phyloP scores from a whole-genome alignment of 2,329 filamentous ascomycete species.

The Daldinia eschscholtzii region DNA sequence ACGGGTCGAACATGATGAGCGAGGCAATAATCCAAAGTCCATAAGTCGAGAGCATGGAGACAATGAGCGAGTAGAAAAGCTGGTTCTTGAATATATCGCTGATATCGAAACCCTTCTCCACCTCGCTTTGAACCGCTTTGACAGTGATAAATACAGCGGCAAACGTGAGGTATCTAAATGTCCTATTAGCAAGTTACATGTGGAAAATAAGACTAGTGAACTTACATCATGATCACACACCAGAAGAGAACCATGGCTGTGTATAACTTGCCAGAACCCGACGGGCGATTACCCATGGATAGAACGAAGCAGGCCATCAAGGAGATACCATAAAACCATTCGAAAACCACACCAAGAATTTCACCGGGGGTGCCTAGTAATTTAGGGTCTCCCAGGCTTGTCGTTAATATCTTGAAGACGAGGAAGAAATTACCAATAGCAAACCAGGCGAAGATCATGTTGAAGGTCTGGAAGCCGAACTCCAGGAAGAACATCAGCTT shows the following conservation, averaged over 20 bases:
- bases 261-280: slow-evolving; percentile 93
- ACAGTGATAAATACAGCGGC: slow-evolving; percentile 96
- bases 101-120: slow-evolving; percentile 72
- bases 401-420: slow-evolving; percentile 96
- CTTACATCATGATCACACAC: slow-evolving; percentile 92
- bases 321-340: slow-evolving; percentile 94
- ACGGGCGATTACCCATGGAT: slow-evolving; percentile 91
- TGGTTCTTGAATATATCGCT: slow-evolving; percentile 83
- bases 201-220: slow-evolving; percentile 34
- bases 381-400: slow-evolving; percentile 76
- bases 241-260: slow-evolving; percentile 99
- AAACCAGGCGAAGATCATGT: slow-evolving; percentile 99
- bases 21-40: slow-evolving; percentile 93
- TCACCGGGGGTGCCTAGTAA: slow-evolving; percentile 83
- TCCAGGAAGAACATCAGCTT: slow-evolving; percentile 93
- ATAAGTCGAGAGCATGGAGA: slow-evolving; percentile 92
- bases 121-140: slow-evolving; percentile 82
- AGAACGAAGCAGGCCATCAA: slow-evolving; percentile 95
- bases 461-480: slow-evolving; percentile 93
- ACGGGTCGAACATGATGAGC: slow-evolving; percentile 95
- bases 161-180: slow-evolving; percentile 84
- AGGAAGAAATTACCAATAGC: slow-evolving; percentile 99
- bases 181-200: slow-evolving; percentile 45
- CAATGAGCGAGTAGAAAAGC: slow-evolving; percentile 92
- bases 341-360: slow-evolving; percentile 89